Evolutionary conservation across 352 stramenopile species (phyloP).

Genomic region (Pythium rhizo-oryzae): DNA sequence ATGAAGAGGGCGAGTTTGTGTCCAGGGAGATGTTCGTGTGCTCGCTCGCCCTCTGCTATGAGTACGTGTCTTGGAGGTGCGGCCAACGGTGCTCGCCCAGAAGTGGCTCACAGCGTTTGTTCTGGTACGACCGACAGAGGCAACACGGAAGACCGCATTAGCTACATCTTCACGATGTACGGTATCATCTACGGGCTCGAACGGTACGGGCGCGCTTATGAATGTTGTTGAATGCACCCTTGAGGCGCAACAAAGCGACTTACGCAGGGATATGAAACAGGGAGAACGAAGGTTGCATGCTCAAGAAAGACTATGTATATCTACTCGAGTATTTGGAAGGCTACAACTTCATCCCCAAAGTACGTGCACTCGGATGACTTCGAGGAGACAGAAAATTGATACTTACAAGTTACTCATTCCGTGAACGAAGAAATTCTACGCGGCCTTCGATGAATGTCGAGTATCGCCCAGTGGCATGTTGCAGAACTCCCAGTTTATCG

Average conservation of each 20-base stretch:
- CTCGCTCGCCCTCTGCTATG: conserved; percentile 70
- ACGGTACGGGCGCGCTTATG: conserved; percentile 35
- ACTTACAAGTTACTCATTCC: not conserved
- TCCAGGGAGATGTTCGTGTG: conserved; percentile 79
- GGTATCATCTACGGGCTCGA: conserved; percentile 71
- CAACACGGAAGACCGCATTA: conserved; percentile 88
- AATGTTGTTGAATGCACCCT: not conserved
- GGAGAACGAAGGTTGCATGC: conserved; percentile 59
- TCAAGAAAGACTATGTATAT: conserved; percentile 71
- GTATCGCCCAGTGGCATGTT: conserved; percentile 56
- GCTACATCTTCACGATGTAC: conserved; percentile 89
- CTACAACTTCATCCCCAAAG: conserved; percentile 68
- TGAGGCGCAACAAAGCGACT: not conserved
- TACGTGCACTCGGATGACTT: conserved; percentile 6
- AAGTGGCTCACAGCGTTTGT: too few species aligned
- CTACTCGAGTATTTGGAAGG: conserved; percentile 68
- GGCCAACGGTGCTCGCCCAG: too few species aligned
- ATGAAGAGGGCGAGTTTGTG: conserved; percentile 56
- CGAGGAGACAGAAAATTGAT: not conserved
- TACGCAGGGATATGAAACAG: conserved; percentile 15
- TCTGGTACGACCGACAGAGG: conserved; percentile 41
- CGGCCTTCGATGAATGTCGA: conserved; percentile 74
- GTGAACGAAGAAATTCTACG: conserved; percentile 53
- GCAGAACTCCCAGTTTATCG: conserved; percentile 66
- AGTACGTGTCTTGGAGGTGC: conserved; percentile 40